These are phyloP conservation scores for Fusarium lyarnte DNA, from an alignment of 2,329 filamentous ascomycete species.

Conservation along the genomic window DNA sequence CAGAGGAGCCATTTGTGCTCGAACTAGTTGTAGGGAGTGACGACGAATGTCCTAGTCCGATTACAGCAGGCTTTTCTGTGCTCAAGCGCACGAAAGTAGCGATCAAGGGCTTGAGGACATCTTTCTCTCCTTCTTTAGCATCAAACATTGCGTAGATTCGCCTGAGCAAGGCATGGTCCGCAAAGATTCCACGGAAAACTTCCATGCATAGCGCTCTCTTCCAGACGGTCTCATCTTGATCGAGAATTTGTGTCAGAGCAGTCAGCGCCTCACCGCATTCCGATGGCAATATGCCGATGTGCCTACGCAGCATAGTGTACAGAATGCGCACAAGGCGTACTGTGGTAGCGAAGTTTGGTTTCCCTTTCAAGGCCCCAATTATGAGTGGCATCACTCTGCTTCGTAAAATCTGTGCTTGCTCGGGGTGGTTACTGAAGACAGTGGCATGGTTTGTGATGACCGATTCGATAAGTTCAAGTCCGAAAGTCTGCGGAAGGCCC, in stretches of 20 bases:
- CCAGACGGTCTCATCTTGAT: slow-evolving; percentile 86
- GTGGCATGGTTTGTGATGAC: slow-evolving; percentile 86
- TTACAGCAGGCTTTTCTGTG: slow-evolving; percentile 87
- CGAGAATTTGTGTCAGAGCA: slow-evolving; percentile 84
- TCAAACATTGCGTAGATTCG: slow-evolving; percentile 87
- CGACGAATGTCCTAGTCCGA: slow-evolving; percentile 89
- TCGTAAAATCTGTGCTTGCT: slow-evolving; percentile 82
- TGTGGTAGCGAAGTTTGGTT: slow-evolving; percentile 81
- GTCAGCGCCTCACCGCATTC: slow-evolving; percentile 87
- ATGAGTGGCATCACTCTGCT: slow-evolving; percentile 84
- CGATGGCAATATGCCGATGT: slow-evolving; percentile 76
- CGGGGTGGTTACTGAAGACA: slow-evolving; percentile 80
- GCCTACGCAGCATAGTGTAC: slow-evolving; percentile 80
- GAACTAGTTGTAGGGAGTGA: slow-evolving; percentile 75
- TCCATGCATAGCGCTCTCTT: slow-evolving; percentile 92
- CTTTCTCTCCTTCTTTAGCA: slow-evolving; percentile 73
- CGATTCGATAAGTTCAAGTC: slow-evolving; percentile 91
- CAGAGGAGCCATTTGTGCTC: slow-evolving; percentile 68
- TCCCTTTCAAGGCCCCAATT: slow-evolving; percentile 79
- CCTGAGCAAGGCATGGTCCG: slow-evolving; percentile 80
- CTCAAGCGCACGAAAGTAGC: slow-evolving; percentile 91
- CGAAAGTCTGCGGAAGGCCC: slow-evolving; percentile 81
- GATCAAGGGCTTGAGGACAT: slow-evolving; percentile 83
- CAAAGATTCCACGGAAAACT: slow-evolving; percentile 85
- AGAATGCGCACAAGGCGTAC: slow-evolving; percentile 85